Percentiles rank a stretch among this genome's conserved stretches.
Evolutionary conservation across 495 filamentous ascomycete species (phyloP).

Genomic region (Trichocladium antarcticum): DNA sequence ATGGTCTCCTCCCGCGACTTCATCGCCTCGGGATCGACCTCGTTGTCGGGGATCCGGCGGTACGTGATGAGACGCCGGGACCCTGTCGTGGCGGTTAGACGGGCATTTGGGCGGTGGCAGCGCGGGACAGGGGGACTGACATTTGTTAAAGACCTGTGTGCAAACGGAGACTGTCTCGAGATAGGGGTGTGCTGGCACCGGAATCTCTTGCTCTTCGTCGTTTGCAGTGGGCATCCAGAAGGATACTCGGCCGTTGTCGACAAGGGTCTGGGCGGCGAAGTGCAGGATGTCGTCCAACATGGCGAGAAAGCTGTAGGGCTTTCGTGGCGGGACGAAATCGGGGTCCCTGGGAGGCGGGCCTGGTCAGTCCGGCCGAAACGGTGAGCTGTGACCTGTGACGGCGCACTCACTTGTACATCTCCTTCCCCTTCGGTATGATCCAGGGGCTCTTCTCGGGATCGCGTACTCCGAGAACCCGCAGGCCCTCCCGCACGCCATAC

Average conservation of each 20-base stretch:
- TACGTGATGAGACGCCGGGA: conserved; percentile 81
- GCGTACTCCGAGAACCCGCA: conserved; percentile 71
- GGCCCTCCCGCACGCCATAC: conserved; percentile 90
- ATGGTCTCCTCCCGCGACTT: conserved; percentile 29
- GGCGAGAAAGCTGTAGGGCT: conserved; percentile 78
- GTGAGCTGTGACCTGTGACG: not conserved
- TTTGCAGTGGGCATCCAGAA: conserved; percentile 98
- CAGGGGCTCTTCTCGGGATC: conserved; percentile 50
- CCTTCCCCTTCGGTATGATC: conserved; percentile 57
- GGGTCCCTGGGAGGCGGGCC: conserved; percentile 41
- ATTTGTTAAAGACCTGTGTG: conserved; percentile 79
- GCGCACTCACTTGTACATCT: conserved; percentile 52
- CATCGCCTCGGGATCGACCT: conserved; percentile 34
- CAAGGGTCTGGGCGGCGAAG: conserved; percentile 67
- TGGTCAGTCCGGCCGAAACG: not conserved
- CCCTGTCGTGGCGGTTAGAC: conserved; percentile 40
- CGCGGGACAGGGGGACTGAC: conserved; percentile 37
- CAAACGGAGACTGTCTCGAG: conserved; percentile 69
- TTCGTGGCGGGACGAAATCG: conserved; percentile 79
- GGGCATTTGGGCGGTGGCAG: not conserved
- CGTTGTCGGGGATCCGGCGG: conserved; percentile 51
- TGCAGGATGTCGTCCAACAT: conserved; percentile 82
- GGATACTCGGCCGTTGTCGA: conserved; percentile 68
- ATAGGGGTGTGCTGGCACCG: conserved; percentile 64
- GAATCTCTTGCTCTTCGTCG: conserved; percentile 59